A percentile compares a stretch with the other conserved stretches of the same genome.
Conservation (phyloP, 495 filamentous ascomycete species). For the Podospora pseudoanserina region DNA sequence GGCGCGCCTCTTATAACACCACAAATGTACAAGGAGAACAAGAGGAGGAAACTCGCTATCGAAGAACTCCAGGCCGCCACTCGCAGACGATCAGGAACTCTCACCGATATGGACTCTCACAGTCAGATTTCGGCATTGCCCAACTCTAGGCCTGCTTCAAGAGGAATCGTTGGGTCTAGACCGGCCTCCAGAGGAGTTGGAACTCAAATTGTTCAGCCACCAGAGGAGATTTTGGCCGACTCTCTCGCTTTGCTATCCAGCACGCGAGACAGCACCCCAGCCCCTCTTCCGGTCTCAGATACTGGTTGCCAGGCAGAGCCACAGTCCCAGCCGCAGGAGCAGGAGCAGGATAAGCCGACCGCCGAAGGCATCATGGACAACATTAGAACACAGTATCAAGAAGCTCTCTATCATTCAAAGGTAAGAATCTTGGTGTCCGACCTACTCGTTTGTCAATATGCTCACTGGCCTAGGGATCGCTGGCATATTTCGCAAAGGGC, state of each 20-base stretch:
- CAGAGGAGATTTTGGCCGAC: neutral
- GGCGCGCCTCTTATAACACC: constrained; percentile 32
- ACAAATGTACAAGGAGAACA: constrained; percentile 40
- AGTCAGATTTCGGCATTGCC: constrained; percentile 8
- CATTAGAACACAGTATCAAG: constrained; percentile 73
- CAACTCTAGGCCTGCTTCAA: constrained; percentile 10
- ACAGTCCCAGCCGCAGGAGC: neutral
- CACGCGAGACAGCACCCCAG: constrained; percentile 1
- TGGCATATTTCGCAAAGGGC: constrained; percentile 97
- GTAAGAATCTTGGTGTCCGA: constrained; percentile 36
- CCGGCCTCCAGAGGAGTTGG: constrained; percentile 4
- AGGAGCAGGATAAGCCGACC: constrained; percentile 43
- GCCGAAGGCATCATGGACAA: constrained; percentile 63
- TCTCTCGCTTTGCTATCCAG: neutral
- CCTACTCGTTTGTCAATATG: constrained; percentile 4
- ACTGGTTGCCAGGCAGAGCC: neutral
- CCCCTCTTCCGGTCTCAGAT: neutral
- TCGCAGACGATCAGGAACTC: constrained; percentile 25
- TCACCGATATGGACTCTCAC: constrained; percentile 34
- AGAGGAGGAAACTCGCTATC: constrained; percentile 51
- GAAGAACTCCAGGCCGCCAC: constrained; percentile 46
- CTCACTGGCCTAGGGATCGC: constrained; percentile 60
- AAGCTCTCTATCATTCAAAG: constrained; percentile 87
- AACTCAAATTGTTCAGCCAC: constrained; percentile 7
- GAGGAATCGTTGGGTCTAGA: neutral